Evolutionary conservation across 2,329 filamentous ascomycete genomes (phyloP).

Genomic region (Leptographium wingfieldii): DNA sequence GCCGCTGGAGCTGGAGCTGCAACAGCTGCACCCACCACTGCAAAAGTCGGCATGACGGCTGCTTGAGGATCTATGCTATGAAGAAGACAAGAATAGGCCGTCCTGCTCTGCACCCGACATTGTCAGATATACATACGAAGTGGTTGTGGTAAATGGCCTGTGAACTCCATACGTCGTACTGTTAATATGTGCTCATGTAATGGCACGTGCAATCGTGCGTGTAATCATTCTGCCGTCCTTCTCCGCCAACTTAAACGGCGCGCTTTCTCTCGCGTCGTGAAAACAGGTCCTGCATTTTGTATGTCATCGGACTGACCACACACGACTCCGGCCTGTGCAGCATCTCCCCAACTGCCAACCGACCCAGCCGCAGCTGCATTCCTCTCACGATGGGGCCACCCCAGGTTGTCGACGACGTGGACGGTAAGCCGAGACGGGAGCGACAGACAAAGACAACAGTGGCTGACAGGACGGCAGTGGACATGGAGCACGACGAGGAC

Average conservation of each 20-base stretch:
- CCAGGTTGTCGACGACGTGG: constrained; percentile 35
- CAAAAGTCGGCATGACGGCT: not conserved
- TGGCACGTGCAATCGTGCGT: too few species aligned
- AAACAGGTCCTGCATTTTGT: not conserved
- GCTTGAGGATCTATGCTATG: not conserved
- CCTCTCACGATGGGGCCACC: constrained; percentile 30
- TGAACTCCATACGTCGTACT: too few species aligned
- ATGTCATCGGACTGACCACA: not conserved
- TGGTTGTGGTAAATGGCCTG: too few species aligned
- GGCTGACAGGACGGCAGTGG: constrained; percentile 18
- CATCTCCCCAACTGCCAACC: not conserved
- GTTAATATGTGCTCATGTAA: too few species aligned
- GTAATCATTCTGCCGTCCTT: not conserved
- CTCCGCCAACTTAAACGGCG: constrained; percentile 9
- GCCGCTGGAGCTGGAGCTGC: too few species aligned
- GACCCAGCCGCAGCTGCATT: not conserved
- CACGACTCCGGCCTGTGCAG: not conserved
- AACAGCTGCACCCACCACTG: too few species aligned
- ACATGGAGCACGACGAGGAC: constrained; percentile 53
- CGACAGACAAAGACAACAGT: not conserved
- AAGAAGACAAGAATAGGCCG: too few species aligned
- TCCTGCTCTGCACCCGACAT: too few species aligned
- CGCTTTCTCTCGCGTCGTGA: not conserved
- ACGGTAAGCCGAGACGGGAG: constrained; percentile 22
- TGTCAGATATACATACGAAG: too few species aligned